Evolutionary conservation across 371 early-diverging fungal species (phyloP).

Genomic region (Fennellomyces sp.): DNA sequence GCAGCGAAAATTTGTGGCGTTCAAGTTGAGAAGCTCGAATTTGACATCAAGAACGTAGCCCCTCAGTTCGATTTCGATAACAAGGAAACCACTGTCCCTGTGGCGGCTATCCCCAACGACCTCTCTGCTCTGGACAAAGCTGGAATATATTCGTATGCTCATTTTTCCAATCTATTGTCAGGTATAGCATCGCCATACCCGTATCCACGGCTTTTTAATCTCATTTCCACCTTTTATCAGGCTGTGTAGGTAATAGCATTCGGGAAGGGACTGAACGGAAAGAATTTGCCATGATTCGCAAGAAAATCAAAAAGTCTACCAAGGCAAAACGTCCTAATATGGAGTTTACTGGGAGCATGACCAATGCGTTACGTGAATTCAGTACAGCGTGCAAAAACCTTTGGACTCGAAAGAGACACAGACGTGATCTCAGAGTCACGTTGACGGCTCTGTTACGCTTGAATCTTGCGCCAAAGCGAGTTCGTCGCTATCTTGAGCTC

Average conservation of each 20-base stretch:
- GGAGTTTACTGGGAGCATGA: no score
- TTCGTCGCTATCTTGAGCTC: not conserved
- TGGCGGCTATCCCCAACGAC: not conserved
- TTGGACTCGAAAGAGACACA: not conserved
- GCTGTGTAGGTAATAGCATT: not conserved
- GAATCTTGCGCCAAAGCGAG: not conserved
- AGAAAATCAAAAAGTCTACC: no score
- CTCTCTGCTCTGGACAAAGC: not conserved
- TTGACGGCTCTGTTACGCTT: not conserved
- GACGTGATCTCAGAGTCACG: not conserved
- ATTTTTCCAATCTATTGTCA: not conserved
- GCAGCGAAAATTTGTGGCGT: not conserved
- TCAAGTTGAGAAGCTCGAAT: not conserved
- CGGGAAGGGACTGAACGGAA: no score
- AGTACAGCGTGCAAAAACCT: not conserved
- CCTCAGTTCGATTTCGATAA: not conserved
- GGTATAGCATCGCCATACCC: not conserved
- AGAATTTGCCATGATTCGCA: not conserved
- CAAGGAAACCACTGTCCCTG: not conserved
- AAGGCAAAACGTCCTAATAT: no score
- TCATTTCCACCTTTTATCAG: not conserved
- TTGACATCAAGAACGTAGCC: not conserved
- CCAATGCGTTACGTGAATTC: not conserved
- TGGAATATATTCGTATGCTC: not conserved
- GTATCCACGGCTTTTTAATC: not conserved